These are phyloP conservation scores for Saksenaea oblongispora DNA, from an alignment of 371 early-diverging fungal species.

Conservation along the genomic window DNA sequence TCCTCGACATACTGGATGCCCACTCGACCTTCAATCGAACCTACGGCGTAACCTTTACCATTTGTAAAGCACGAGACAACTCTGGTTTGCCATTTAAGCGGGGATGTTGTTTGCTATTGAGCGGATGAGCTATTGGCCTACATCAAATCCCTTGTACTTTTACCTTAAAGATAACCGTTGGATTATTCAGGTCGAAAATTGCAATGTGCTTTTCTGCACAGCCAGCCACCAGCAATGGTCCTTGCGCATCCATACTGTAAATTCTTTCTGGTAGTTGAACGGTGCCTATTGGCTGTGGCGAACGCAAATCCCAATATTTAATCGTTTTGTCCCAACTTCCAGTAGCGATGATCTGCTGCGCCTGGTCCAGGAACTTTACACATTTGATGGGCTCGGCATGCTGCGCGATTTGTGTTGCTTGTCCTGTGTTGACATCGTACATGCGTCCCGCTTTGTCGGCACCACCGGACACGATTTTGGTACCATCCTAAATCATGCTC, in stretches of 20 bases:
- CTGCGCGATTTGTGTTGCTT: constrained; percentile 72
- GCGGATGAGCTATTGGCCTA: background rate
- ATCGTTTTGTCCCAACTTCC: constrained; percentile 98
- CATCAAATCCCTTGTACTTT: background rate
- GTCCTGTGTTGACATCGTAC: constrained; percentile 79
- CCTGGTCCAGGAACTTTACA: constrained; percentile 71
- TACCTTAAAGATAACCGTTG: constrained; percentile 73
- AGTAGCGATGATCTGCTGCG: constrained; percentile 74
- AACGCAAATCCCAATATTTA: constrained; percentile 92
- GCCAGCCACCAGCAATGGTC: constrained; percentile 28
- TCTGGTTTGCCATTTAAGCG: constrained; percentile 85
- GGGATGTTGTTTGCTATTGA: constrained; percentile 30
- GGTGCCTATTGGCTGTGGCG: constrained; percentile 72
- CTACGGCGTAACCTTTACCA: constrained; percentile 84
- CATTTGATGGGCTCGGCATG: constrained; percentile 82
- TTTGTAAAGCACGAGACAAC: constrained; percentile 76
- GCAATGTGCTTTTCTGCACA: constrained; percentile 69
- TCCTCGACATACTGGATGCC: constrained; percentile 89
- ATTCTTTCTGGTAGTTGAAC: constrained; percentile 83
- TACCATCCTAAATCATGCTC: constrained; percentile 26
- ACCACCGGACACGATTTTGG: constrained; percentile 39
- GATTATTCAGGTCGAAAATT: constrained; percentile 82
- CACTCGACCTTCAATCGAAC: constrained; percentile 91
- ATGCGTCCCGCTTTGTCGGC: constrained; percentile 80
- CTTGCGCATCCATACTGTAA: constrained; percentile 82